Evolutionary conservation across 257 asterid species (phyloP).

Genomic region (Pogostemon cablin): DNA sequence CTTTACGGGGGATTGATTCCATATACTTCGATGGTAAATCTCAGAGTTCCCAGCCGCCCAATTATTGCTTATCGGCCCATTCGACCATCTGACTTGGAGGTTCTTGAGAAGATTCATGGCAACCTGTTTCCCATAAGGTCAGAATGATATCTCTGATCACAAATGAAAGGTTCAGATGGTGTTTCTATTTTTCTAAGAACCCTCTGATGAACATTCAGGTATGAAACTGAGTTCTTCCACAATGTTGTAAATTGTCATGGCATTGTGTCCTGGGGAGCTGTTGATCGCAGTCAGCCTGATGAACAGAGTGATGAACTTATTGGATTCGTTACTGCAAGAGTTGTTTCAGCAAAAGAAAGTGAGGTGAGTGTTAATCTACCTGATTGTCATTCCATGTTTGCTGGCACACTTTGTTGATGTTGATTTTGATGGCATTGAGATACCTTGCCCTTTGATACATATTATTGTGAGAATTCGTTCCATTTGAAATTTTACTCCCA

Average conservation of each 20-base stretch:
- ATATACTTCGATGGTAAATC: conserved; percentile 62
- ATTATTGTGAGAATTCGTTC: not conserved
- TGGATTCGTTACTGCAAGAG: conserved; percentile 90
- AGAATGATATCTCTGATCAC: conserved; percentile 31
- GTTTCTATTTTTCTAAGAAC: conserved; percentile 31
- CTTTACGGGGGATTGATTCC: conserved; percentile 62
- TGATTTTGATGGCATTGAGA: conserved; percentile 8
- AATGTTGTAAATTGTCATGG: conserved; percentile 86
- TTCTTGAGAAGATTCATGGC: conserved; percentile 76
- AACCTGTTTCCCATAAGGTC: conserved; percentile 96
- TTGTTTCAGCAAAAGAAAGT: conserved; percentile 77
- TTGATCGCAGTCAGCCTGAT: conserved; percentile 72
- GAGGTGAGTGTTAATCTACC: conserved; percentile 64
- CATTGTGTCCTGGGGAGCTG: conserved; percentile 99
- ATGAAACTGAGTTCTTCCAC: conserved; percentile 88
- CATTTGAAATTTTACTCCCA: conserved; percentile 17
- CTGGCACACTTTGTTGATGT: conserved; percentile 12
- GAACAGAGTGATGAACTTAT: conserved; percentile 79
- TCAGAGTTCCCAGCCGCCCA: conserved; percentile 56
- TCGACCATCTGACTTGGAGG: conserved; percentile 65
- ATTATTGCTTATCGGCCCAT: conserved; percentile 72
- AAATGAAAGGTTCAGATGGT: conserved; percentile 8
- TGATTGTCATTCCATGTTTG: conserved; percentile 26
- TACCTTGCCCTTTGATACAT: not conserved
- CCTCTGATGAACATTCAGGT: conserved; percentile 48